phyloP scores from a whole-genome alignment of 2,329 filamentous ascomycete species.

The Corynespora cassiicola region DNA sequence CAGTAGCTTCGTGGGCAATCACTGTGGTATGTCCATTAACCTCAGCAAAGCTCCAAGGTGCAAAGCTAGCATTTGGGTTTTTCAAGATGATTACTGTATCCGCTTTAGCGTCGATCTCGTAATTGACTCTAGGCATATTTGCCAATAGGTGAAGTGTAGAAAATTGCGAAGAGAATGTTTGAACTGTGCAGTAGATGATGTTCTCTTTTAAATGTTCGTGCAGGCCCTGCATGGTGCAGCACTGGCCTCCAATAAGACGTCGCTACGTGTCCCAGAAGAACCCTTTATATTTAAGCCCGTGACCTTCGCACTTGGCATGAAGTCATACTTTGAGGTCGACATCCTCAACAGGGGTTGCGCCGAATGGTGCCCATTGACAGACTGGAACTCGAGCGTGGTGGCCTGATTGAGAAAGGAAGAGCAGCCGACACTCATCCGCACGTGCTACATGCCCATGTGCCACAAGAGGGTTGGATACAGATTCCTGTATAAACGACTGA shows the following conservation, averaged over 20 bases:
- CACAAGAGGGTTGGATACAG: constrained; percentile 15
- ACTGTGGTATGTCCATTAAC: too few species aligned
- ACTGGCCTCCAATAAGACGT: too few species aligned
- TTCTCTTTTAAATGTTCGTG: too few species aligned
- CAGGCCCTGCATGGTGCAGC: too few species aligned
- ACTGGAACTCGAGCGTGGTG: constrained; percentile 17
- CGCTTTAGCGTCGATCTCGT: too few species aligned
- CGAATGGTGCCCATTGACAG: constrained; percentile 9
- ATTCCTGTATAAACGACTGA: constrained; percentile 33
- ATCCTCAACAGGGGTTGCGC: constrained; percentile 5
- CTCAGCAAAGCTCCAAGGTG: constrained; percentile 5
- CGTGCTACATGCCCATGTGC: constrained; percentile 17
- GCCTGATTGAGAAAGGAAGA: constrained; percentile 31
- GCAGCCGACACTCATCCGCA: constrained; percentile 36
- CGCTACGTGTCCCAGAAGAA: constrained; percentile 2
- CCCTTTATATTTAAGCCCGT: constrained; percentile 6
- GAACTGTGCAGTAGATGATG: too few species aligned
- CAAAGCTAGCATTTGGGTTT: constrained; percentile 9
- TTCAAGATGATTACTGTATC: constrained; percentile 13
- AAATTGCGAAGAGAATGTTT: too few species aligned
- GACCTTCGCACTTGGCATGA: constrained; percentile 3
- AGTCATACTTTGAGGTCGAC: constrained; percentile 6
- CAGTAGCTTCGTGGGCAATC: too few species aligned
- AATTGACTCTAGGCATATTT: too few species aligned
- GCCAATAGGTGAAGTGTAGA: too few species aligned